These are phyloP conservation scores for Nannizzia gypsea DNA, from an alignment of 2,329 filamentous ascomycete species.

Conservation along the genomic window DNA sequence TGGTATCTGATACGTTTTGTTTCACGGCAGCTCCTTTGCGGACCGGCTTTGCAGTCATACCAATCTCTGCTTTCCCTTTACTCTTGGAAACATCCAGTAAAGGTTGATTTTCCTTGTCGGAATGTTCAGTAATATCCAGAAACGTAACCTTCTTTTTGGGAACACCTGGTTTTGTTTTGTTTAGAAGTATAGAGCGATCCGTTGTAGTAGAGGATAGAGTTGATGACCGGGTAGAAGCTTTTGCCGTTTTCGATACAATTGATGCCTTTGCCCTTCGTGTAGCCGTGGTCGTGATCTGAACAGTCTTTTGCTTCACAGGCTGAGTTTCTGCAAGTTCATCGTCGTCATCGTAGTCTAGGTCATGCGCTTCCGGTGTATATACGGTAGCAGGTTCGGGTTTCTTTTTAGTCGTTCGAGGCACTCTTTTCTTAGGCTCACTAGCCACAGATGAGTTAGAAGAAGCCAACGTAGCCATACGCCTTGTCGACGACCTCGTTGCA, in stretches of 20 bases:
- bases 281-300: constrained; percentile 12
- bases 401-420: not conserved
- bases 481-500: not conserved
- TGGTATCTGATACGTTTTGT: constrained; percentile 19
- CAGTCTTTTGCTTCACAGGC: constrained; percentile 12
- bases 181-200: constrained; percentile 18
- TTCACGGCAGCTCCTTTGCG: constrained; percentile 29
- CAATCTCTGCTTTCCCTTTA: constrained; percentile 22
- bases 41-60: constrained; percentile 36
- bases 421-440: not conserved
- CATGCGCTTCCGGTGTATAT: not conserved
- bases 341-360: constrained; percentile 17
- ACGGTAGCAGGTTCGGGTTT: not conserved
- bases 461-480: not conserved
- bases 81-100: constrained; percentile 20
- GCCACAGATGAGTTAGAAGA: not conserved
- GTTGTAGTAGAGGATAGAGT: constrained; percentile 18
- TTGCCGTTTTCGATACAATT: no score
- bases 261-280: constrained; percentile 10
- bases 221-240: constrained; percentile 7
- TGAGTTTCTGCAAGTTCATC: constrained; percentile 18
- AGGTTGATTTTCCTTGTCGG: constrained; percentile 31
- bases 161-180: not conserved
- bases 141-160: constrained; percentile 38
- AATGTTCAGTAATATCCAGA: constrained; percentile 29